Evolutionary conservation across 441 rosid genomes (phyloP).

Genomic region (Pelargonium hybrid): DNA sequence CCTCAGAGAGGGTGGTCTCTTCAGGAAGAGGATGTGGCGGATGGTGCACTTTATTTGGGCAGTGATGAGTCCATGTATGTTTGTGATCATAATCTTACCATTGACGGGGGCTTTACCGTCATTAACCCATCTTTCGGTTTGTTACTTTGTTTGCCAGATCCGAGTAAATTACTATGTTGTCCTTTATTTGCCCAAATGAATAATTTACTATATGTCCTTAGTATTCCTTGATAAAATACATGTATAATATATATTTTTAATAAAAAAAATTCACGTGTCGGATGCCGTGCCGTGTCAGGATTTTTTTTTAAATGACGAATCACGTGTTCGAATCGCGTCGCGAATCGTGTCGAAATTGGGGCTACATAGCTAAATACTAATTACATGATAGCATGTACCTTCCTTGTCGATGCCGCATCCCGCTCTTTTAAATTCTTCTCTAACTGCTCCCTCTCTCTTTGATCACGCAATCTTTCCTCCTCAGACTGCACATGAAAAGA

Average conservation of each 20-base stretch:
- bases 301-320: no score
- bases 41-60: background rate
- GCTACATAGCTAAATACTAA: background rate
- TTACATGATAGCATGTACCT: conserved; percentile 33
- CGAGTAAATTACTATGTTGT: background rate
- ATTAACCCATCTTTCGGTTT: background rate
- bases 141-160: no score
- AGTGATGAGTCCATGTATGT: background rate
- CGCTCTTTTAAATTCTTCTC: conserved; percentile 77
- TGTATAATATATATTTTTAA: no score
- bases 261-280: no score
- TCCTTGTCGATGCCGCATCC: conserved; percentile 70
- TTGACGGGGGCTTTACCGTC: background rate
- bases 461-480: conserved; percentile 85
- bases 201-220: no score
- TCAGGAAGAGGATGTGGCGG: background rate
- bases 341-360: background rate
- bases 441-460: conserved; percentile 77
- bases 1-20: background rate
- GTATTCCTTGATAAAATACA: no score
- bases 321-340: no score
- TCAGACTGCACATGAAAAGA: conserved; percentile 50
- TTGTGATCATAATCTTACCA: background rate
- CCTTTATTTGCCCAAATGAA: no score
- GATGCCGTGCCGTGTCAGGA: no score